Evolutionary conservation across 2,329 filamentous ascomycete genomes (phyloP), one percentile per base, ranked within the genome.

Genomic region (Penicillium thymicola): DNA sequence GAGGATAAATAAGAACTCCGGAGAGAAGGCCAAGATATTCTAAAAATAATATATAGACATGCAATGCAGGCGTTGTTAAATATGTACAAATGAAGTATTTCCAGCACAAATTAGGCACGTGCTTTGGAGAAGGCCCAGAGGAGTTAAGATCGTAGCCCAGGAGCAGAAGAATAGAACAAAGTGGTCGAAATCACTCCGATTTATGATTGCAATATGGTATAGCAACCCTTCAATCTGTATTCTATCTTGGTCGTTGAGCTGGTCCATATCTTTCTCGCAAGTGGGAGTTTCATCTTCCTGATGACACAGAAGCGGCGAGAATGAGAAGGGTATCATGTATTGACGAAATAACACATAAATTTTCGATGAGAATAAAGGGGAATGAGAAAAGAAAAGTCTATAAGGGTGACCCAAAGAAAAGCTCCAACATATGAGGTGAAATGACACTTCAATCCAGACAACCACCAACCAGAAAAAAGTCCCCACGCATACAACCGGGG

Each of bases 381-480:
- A 32, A 47, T 5, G 32, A 54, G 51, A 48, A 32, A 50, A 60
- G 23, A 54, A 52, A 63, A 60, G 40, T 63, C 59, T 62, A 63
- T 60, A 55, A 32, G 38, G 16, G 44, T 56, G 57, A 51, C 51
- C 27, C 30, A 58, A 54, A 55, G 53, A 46, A 55, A 55, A 57
- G 34, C 50, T 28, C 30, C 46, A 27, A 45, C 30, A 44, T 43
- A 40, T 57, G n/a, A 30, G 23, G 40, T 37, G 18, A 56, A 51
- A 50, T 44, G 40, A 43, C 34, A 42, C 45, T 38, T 14, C 21
- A 52, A 30, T 53, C 45, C 51, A 32, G 38, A 59, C 40, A 45
- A 46, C 43, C 57, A 52, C 37, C 54, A 23, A 30, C 30, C 37
- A 38, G 13, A 42, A 51, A 16, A 16, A 23, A 27, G 18, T 2